phyloP scores from a whole-genome alignment of 495 filamentous ascomycete genomes.

The Penicillium goetzii region DNA sequence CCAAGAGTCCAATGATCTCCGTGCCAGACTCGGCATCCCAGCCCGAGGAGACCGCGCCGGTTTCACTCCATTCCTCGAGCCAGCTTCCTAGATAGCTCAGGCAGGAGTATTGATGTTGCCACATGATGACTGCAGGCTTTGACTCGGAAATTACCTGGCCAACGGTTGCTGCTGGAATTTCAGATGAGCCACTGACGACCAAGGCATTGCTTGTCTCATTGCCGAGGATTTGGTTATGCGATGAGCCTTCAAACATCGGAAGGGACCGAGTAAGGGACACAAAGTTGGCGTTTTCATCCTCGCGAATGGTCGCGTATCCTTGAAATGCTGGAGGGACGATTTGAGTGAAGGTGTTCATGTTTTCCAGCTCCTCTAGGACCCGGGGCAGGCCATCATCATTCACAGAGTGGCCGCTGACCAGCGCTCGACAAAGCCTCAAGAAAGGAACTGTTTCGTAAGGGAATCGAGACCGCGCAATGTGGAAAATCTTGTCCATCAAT shows the following conservation, averaged over 20 bases:
- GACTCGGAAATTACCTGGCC: slow-evolving; percentile 73
- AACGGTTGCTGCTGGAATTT: slow-evolving; percentile 61
- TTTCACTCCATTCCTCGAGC: slow-evolving; percentile 59
- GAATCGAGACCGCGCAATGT: slow-evolving; percentile 70
- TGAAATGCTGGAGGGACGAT: slow-evolving; percentile 64
- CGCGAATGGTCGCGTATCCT: slow-evolving; percentile 72
- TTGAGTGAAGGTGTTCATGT: slow-evolving; percentile 73
- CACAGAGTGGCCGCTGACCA: slow-evolving; percentile 45
- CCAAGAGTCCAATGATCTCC: slow-evolving; percentile 67
- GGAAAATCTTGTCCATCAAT: slow-evolving; percentile 60
- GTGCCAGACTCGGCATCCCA: slow-evolving; percentile 54
- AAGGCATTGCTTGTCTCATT: slow-evolving; percentile 36
- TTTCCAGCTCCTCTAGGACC: slow-evolving; percentile 60
- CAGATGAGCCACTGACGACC: slow-evolving; percentile 45
- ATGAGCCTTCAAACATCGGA: slow-evolving; percentile 41
- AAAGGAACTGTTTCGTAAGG: slow-evolving; percentile 88
- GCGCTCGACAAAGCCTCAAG: slow-evolving; percentile 62
- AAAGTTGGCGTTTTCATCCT: slow-evolving; percentile 80
- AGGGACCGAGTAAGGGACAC: slow-evolving; percentile 47
- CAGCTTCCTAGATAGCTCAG: slow-evolving; percentile 77
- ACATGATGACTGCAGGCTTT: slow-evolving; percentile 64
- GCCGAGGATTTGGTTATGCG: slow-evolving; percentile 25
- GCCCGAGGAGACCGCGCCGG: slow-evolving; percentile 39
- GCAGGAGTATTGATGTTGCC: slow-evolving; percentile 76
- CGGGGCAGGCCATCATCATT: slow-evolving; percentile 55